These are phyloP conservation scores for Blastocystis sp. DNA, from an alignment of 352 stramenopile species.

Conservation along the genomic window DNA sequence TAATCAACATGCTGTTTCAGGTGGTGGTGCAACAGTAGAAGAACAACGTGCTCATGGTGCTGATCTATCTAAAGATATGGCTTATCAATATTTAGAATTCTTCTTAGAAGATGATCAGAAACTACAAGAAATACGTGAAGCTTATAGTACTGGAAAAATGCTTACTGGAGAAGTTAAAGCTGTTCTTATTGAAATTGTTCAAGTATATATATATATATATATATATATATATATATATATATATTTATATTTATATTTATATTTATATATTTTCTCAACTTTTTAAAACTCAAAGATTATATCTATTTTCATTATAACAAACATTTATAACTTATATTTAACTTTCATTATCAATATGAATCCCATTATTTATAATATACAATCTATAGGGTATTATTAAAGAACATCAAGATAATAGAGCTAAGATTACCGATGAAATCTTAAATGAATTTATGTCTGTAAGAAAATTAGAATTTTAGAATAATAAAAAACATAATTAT, in stretches of 20 bases:
- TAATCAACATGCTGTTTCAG: conserved; percentile 59
- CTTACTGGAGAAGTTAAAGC: conserved; percentile 91
- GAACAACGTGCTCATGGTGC: conserved; percentile 88
- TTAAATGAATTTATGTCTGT: conserved; percentile 86
- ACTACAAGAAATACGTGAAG: conserved; percentile 66
- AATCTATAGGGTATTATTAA: conserved; percentile 61
- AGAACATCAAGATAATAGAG: conserved; percentile 75
- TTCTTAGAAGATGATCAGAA: conserved; percentile 96
- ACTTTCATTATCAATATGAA: not conserved
- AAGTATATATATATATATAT: conserved; percentile 40
- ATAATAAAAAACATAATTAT: too few species aligned
- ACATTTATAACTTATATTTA: not conserved
- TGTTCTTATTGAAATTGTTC: conserved; percentile 71
- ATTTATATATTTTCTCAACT: too few species aligned
- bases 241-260: too few species aligned
- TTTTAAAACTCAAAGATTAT: not conserved
- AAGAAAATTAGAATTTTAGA: conserved; percentile 63
- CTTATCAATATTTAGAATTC: conserved; percentile 94
- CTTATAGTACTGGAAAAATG: conserved; percentile 77
- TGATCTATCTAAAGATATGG: conserved; percentile 90
- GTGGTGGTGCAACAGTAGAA: conserved; percentile 86
- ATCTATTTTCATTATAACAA: not conserved
- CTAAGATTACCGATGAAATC: conserved; percentile 73
- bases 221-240: too few species aligned
- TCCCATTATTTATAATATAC: not conserved